Evolutionary conservation across 2,329 filamentous ascomycete genomes (phyloP).

Genomic region (Didymella keratinophila): DNA sequence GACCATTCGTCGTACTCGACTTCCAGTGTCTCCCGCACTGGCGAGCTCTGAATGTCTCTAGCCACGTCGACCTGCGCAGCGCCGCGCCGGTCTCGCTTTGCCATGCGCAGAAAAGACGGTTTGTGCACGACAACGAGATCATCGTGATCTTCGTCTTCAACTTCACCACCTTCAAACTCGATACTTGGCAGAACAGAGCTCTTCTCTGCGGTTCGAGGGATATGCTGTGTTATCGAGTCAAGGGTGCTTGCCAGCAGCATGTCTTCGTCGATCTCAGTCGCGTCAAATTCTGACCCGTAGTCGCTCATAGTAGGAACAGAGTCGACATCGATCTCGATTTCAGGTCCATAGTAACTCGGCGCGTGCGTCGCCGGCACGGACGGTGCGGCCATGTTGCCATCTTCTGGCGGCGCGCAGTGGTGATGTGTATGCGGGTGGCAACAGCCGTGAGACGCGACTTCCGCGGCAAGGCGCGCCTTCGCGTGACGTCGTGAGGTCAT

Average conservation of each 20-base stretch:
- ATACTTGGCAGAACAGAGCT: conserved; percentile 28
- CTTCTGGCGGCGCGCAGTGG: conserved; percentile 12
- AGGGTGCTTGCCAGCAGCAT: conserved; percentile 25
- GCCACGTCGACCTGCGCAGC: background rate
- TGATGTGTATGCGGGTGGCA: conserved; percentile 11
- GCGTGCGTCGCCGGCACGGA: conserved; percentile 20
- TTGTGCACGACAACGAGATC: conserved; percentile 57
- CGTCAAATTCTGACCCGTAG: conserved; percentile 70
- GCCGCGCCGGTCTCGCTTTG: conserved; percentile 18
- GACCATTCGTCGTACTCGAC: conserved; percentile 54
- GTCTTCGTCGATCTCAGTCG: conserved; percentile 15
- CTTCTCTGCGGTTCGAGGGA: conserved; percentile 14
- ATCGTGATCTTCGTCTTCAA: conserved; percentile 32
- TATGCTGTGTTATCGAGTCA: conserved; percentile 15
- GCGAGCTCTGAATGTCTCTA: conserved; percentile 28
- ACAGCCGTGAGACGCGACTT: conserved; percentile 18
- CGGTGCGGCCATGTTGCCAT: conserved; percentile 40
- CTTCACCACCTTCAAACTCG: conserved; percentile 33
- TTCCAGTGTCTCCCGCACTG: conserved; percentile 47
- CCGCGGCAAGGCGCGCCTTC: conserved; percentile 10
- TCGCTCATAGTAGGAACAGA: conserved; percentile 57
- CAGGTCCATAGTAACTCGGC: conserved; percentile 69
- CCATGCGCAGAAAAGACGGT: conserved; percentile 31
- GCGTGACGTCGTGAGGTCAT: conserved; percentile 26
- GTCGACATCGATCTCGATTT: conserved; percentile 60